Evolutionary conservation across 1,284 basidiomycete genomes (phyloP).

Genomic region (Chiua sp.): DNA sequence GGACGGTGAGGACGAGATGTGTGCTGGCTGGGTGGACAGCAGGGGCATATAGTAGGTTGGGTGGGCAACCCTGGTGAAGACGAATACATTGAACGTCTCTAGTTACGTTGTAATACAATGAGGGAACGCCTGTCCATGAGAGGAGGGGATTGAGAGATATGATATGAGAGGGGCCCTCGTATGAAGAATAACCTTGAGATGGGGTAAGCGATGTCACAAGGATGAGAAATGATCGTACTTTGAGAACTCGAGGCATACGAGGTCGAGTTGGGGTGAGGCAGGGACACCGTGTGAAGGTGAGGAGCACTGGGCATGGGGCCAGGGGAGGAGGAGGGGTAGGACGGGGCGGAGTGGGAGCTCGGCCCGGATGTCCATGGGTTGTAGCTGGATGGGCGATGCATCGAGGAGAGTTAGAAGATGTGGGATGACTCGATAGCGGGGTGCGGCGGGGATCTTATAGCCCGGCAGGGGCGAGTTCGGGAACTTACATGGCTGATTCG

Average conservation of each 20-base stretch:
- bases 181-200: constrained; percentile 14
- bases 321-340: constrained; percentile 22
- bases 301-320: constrained; percentile 32
- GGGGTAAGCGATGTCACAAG: constrained; percentile 2
- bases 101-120: constrained; percentile 33
- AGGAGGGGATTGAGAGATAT: constrained; percentile 35
- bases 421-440: constrained; percentile 26
- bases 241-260: constrained; percentile 16
- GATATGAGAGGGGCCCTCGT: constrained; percentile 15
- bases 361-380: constrained; percentile 25
- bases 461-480: constrained; percentile 15
- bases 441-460: constrained; percentile 32
- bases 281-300: constrained; percentile 31
- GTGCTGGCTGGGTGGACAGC: constrained; percentile 30
- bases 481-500: constrained; percentile 25
- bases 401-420: constrained; percentile 13
- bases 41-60: constrained; percentile 21
- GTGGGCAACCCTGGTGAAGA: constrained; percentile 21
- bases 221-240: constrained; percentile 13
- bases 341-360: constrained; percentile 4
- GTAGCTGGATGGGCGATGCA: constrained; percentile 26
- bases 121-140: constrained; percentile 21
- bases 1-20: constrained; percentile 23
- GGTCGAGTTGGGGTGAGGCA: constrained; percentile 37
- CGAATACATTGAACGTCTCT: constrained; percentile 31